phyloP scores from a whole-genome alignment of 1,284 basidiomycete genomes.

The Anthracocystis panici-leucophaei region DNA sequence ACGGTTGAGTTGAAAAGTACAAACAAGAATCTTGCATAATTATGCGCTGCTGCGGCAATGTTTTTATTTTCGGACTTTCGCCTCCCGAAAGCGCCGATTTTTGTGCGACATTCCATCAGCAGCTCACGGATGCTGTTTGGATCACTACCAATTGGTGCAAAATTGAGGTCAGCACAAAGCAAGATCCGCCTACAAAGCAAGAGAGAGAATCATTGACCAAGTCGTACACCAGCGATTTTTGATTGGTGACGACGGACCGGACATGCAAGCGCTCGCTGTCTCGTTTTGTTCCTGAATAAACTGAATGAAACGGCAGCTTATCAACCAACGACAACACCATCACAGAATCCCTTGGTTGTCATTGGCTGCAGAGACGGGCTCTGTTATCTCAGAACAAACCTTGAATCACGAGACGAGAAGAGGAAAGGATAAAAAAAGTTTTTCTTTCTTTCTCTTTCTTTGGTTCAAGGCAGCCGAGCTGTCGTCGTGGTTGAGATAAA shows the following conservation, averaged over 20 bases:
- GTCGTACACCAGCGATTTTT: too few species aligned
- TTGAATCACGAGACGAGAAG: conserved; percentile 1
- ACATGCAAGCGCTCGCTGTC: neutral
- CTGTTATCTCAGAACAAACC: neutral
- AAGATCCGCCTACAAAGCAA: too few species aligned
- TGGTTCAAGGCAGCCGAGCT: neutral
- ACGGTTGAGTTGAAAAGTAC: conserved; percentile 17
- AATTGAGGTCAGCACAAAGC: too few species aligned
- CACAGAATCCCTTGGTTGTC: neutral
- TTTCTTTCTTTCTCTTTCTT: neutral
- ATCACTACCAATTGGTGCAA: too few species aligned
- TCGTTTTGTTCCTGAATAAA: neutral
- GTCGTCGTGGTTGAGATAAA: neutral
- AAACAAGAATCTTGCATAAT: conserved; percentile 1
- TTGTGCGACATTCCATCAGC: too few species aligned
- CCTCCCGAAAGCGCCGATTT: neutral
- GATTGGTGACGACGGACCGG: too few species aligned
- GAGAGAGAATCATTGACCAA: too few species aligned
- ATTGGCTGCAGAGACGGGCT: neutral
- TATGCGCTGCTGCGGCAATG: neutral
- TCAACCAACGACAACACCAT: neutral
- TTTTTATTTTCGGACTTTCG: neutral
- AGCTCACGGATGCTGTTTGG: too few species aligned
- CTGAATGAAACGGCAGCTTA: neutral
- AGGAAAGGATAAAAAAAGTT: neutral